Evolutionary conservation across 257 asterid species (phyloP), one percentile per base, ranked within the genome.

Genomic region (Rehmannia glutinosa): DNA sequence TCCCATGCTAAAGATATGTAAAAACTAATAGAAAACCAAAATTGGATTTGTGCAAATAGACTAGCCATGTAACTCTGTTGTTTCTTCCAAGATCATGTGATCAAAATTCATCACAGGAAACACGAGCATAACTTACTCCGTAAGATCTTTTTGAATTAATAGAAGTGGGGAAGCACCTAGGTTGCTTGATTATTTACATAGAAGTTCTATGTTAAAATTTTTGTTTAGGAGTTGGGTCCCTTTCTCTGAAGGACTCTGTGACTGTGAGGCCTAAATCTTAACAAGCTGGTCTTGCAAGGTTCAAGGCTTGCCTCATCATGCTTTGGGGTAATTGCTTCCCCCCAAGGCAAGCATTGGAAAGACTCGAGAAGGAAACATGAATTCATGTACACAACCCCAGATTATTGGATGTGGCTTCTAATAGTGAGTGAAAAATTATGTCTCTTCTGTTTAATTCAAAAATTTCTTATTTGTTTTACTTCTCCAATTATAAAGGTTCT

Each of bases 401-500:
- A 61, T 32, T 20, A 46, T 20, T 16, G 19, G 49, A 51, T 25
- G n/a, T 50, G 68, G 49, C 0, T 38, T 63, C 16, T 43, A 21
- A 21, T 52, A 66, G 12, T 36, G 73, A 65, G 32, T 41, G 64
- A 30, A 33, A 60, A 59, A 42, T 17, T 17, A 33, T 47, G 52
- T 15, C 13, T 57, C 5, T 52, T 10, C 33, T 21, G 38, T 65
- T 64, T 30, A 25, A 50, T 65, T 42, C 21, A 23, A 51, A n/a
- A 25, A n/a, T 60, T 23, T 50, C 41, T 65, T 42, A 27, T 55
- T 43, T 23, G 39, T 43, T n/a, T 19, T 46, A 9, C 42, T 30
- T 50, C 49, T 42, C 23, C 64, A 16, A 57, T 47, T 50, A n/a
- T 61, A 51, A 78, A 93, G 97, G 79, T 65, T 70, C 91, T 67